A percentile compares a stretch with the other conserved stretches of the same genome.
Conservation (phyloP, 495 filamentous ascomycete species). For the Astrothelium macrocarpum region DNA sequence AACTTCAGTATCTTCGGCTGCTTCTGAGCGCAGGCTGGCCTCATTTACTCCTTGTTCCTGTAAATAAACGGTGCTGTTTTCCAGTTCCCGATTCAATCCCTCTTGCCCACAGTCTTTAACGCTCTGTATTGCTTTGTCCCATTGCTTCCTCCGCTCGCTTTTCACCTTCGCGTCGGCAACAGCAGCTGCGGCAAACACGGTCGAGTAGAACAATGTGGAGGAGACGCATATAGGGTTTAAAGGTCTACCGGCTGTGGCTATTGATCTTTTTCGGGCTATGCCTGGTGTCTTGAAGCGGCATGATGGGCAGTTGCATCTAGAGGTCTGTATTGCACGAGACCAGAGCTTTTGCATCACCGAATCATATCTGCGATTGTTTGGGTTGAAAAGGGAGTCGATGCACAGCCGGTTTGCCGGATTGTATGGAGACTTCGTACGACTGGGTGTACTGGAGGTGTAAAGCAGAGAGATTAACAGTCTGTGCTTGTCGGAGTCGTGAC, state of each 20-base stretch:
- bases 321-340: slow-evolving; percentile 56
- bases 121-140: slow-evolving; percentile 48
- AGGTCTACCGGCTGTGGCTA: slow-evolving; percentile 43
- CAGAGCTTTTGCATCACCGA: slow-evolving; percentile 57
- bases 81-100: not conserved
- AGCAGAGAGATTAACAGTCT: not conserved
- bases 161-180: slow-evolving; percentile 56
- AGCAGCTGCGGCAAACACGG: slow-evolving; percentile 63
- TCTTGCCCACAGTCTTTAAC: slow-evolving; percentile 22
- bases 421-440: too few relatives aligned
- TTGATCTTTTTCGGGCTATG: slow-evolving; percentile 41
- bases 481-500: not conserved
- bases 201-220: slow-evolving; percentile 61
- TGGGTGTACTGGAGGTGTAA: too few relatives aligned
- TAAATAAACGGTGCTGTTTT: not conserved
- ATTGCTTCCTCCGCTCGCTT: slow-evolving; percentile 49
- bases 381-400: too few relatives aligned
- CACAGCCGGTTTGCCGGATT: too few relatives aligned
- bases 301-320: slow-evolving; percentile 55
- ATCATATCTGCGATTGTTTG: slow-evolving; percentile 1
- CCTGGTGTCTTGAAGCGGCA: slow-evolving; percentile 48
- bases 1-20: not conserved
- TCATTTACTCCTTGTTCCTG: not conserved
- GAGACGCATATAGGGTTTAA: slow-evolving; percentile 49
- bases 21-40: not conserved